Evolutionary conservation across 78 protist species (phyloP), one percentile per base, ranked within the genome.

Genomic region (slime mould (Dictyostelium discoideum)): DNA sequence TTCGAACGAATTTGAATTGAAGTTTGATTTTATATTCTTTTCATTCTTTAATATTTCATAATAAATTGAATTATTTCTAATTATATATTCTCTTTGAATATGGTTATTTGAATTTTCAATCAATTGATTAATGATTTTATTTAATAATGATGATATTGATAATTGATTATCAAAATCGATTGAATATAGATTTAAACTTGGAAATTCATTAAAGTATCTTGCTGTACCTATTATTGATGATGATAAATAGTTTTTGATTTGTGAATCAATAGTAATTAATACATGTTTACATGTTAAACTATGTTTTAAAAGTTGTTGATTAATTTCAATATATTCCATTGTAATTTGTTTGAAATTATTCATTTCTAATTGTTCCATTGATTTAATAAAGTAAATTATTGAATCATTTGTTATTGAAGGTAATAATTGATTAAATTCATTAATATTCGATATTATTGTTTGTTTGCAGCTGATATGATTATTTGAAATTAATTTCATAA

Each of bases 31-130:
- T 24, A 72, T 29, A 67, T 42, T 82, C 5, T 82, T 69, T 26
- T 46, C 85, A 26, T 50, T 90, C 32, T 73, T 73, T 32, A 5
- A 81, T 16, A 46, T 90, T 86, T 86, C 94, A 82, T 60, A 29
- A 32, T 73, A 32, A 32, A 73, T 32, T 0, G 6, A 10, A 29
- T 73, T 73, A 32, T 73, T 73, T 73, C 46, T 73, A 32, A 73
- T 14, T 4, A 73, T 13, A 29, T 26, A 73, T 32, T 73, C 79
- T 73, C 40, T 73, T 73, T 73, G 79, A 32, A 10, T 73, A 14
- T 73, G 39, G 32, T 32, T 29, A 4, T 10, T 13, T 26, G 40
- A 32, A 32, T 29, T 67, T 67, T 54, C 65, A 54, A 67, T 67
- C 24, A 67, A 24, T 9, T 20, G 76, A 24, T 20, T 24, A 67